A percentile compares a stretch with the other conserved stretches of the same genome.
Conservation (phyloP, 208 protist species). For the Crithidia brevicula region DNA sequence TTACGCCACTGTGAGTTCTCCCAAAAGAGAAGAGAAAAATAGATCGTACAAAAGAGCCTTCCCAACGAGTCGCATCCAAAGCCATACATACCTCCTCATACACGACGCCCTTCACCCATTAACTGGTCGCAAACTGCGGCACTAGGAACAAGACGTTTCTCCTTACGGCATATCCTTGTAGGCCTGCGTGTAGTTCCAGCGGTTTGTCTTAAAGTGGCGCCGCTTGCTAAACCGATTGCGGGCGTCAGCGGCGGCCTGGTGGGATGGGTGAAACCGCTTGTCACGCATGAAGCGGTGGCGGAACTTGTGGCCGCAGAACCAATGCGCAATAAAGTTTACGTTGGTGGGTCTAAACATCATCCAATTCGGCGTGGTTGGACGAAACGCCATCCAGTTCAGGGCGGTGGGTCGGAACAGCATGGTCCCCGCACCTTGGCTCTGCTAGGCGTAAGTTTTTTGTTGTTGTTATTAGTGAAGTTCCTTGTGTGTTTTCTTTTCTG, state of each 20-base stretch:
- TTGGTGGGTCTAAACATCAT: conserved; percentile 60
- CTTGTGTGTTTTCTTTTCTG: too few species aligned
- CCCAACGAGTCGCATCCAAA: too few species aligned
- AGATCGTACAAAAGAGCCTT: not conserved
- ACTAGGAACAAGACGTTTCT: too few species aligned
- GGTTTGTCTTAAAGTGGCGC: conserved; percentile 89
- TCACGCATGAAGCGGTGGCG: conserved; percentile 89
- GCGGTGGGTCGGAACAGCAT: conserved; percentile 31
- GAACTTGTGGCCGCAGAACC: conserved; percentile 88
- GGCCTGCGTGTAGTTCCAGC: conserved; percentile 92
- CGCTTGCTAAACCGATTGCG: conserved; percentile 87
- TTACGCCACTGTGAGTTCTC: not conserved
- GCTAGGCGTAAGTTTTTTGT: too few species aligned
- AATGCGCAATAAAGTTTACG: conserved; percentile 74
- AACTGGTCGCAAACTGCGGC: too few species aligned
- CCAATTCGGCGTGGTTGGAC: conserved; percentile 28
- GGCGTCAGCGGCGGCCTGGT: conserved; percentile 68
- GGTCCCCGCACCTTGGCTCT: too few species aligned
- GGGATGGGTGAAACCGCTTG: conserved; percentile 88
- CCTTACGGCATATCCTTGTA: conserved; percentile 91
- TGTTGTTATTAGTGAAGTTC: too few species aligned
- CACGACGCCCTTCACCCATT: too few species aligned
- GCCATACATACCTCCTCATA: too few species aligned
- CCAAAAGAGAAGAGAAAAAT: conserved; percentile 7
- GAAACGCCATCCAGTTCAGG: conserved; percentile 35